Evolutionary conservation across 2,329 filamentous ascomycete species (phyloP).

Genomic region (Epichloe uncinata): DNA sequence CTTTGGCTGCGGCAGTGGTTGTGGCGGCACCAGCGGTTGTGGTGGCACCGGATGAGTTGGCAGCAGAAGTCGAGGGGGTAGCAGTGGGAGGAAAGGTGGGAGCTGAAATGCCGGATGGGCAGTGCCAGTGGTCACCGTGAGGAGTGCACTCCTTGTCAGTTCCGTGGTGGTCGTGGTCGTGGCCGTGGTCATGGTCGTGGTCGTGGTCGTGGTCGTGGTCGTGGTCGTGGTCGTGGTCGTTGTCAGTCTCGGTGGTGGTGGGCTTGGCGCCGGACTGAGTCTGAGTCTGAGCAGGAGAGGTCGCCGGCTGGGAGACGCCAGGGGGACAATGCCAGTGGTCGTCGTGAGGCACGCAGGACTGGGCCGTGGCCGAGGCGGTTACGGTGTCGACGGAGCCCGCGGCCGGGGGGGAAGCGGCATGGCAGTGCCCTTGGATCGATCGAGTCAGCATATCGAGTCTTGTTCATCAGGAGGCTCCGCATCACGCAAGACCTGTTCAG

Average conservation of each 20-base stretch:
- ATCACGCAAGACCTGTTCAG: no score
- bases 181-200: slow-evolving; percentile 1
- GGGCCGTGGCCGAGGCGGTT: slow-evolving; percentile 1
- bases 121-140: slow-evolving; percentile 8
- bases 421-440: slow-evolving; percentile 7
- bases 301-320: slow-evolving; percentile 6
- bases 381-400: background rate
- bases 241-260: background rate
- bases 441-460: background rate
- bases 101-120: slow-evolving; percentile 8
- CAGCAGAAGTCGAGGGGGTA: background rate
- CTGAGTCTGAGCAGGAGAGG: slow-evolving; percentile 4
- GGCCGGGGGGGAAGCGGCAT: slow-evolving; percentile 1
- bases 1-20: background rate
- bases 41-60: background rate
- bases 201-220: slow-evolving; percentile 3
- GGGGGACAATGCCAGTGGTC: slow-evolving; percentile 9
- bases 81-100: slow-evolving; percentile 2
- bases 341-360: slow-evolving; percentile 5
- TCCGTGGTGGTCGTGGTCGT: slow-evolving; percentile 2
- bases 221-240: slow-evolving; percentile 3
- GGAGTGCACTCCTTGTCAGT: slow-evolving; percentile 6
- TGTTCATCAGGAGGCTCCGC: no score
- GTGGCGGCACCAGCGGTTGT: background rate
- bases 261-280: background rate